Evolutionary conservation across 2,329 filamentous ascomycete genomes (phyloP).

Genomic region (Emmonsiellopsis sp.): DNA sequence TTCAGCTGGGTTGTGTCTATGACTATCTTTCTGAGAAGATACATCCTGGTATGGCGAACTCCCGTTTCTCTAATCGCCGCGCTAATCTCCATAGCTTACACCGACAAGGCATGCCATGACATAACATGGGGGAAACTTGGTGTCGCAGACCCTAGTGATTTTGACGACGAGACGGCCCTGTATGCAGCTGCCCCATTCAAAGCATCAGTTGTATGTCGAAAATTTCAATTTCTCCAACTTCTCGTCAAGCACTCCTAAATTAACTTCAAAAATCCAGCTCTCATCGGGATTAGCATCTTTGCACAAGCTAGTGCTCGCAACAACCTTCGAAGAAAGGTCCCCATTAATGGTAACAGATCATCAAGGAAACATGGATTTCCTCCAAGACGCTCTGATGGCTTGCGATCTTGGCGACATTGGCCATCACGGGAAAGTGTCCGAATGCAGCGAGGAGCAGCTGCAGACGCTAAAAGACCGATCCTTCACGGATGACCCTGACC

Average conservation of each 20-base stretch:
- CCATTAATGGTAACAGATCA: constrained; percentile 1
- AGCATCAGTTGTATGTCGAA: no score
- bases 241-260: no score
- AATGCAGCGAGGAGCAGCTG: neutral
- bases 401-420: neutral
- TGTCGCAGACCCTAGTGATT: neutral
- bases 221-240: no score
- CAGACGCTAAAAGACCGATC: neutral
- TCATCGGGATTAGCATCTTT: constrained; percentile 6
- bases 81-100: constrained; percentile 5
- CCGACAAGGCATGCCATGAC: constrained; percentile 7
- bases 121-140: constrained; percentile 5
- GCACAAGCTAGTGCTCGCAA: constrained; percentile 2
- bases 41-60: constrained; percentile 4
- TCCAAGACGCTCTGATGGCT: neutral
- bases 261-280: neutral
- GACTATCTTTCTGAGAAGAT: constrained; percentile 12
- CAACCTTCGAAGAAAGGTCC: constrained; percentile 5
- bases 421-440: neutral
- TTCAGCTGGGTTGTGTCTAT: constrained; percentile 14
- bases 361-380: neutral
- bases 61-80: neutral
- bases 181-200: no score
- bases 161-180: neutral
- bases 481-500: constrained; percentile 3